A percentile compares a stretch with the other conserved stretches of the same genome.
Evolutionary conservation across 129 eudicot species (phyloP).

Genomic region (Daucus carota): DNA sequence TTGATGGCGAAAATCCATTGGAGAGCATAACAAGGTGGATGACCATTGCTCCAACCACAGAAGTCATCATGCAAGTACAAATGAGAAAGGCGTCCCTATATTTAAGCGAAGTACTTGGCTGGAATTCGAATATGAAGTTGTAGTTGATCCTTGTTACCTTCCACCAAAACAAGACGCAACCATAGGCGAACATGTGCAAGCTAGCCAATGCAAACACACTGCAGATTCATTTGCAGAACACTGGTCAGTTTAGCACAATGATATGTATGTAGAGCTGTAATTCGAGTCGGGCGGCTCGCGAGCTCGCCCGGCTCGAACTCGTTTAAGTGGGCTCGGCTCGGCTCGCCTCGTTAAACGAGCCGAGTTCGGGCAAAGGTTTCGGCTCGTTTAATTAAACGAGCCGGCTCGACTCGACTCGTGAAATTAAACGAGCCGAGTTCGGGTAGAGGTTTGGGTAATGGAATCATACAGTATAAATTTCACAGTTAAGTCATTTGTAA

Average conservation of each 20-base stretch:
- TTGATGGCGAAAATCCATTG: slow-evolving; percentile 40
- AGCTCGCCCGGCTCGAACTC: too few species aligned
- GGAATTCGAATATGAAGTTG: slow-evolving; percentile 83
- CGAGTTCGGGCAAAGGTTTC: too few species aligned
- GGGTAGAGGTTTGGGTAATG: too few species aligned
- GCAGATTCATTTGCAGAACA: slow-evolving; percentile 14
- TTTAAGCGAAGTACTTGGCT: slow-evolving; percentile 59
- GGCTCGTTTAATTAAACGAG: too few species aligned
- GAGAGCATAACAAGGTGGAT: slow-evolving; percentile 71
- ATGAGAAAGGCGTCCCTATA: slow-evolving; percentile 87
- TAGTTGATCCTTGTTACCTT: slow-evolving; percentile 79
- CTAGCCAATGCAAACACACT: slow-evolving; percentile 88
- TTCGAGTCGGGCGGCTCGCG: too few species aligned
- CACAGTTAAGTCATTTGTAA: too few species aligned
- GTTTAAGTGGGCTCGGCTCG: too few species aligned
- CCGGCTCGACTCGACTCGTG: too few species aligned
- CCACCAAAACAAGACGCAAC: slow-evolving; percentile 91
- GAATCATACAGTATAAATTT: too few species aligned
- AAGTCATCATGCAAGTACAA: slow-evolving; percentile 73
- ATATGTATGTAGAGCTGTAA: too few species aligned
- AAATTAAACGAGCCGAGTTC: too few species aligned
- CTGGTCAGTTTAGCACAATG: neutral
- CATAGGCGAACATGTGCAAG: slow-evolving; percentile 85
- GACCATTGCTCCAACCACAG: slow-evolving; percentile 79
- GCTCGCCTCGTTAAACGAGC: too few species aligned